Evolutionary conservation across 2,329 filamentous ascomycete species (phyloP).

Genomic region (Boeremia exigua): DNA sequence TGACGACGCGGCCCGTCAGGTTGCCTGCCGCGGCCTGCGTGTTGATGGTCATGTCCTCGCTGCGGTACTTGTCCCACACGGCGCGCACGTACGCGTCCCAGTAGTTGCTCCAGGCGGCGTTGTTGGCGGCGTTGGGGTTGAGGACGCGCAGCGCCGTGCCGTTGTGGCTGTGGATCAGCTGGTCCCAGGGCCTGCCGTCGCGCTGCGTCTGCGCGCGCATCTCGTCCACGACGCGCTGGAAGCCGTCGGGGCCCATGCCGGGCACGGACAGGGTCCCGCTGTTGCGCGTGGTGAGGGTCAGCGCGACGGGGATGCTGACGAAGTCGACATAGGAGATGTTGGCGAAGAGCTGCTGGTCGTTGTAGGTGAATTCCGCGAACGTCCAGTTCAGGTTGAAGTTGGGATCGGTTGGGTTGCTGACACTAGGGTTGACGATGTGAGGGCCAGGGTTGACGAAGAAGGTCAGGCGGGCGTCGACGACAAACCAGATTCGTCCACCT

Average conservation of each 20-base stretch:
- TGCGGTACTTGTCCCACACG: slow-evolving; percentile 58
- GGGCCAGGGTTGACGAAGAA: slow-evolving; percentile 76
- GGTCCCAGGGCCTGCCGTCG: slow-evolving; percentile 67
- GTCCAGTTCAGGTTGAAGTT: slow-evolving; percentile 55
- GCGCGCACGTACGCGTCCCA: slow-evolving; percentile 60
- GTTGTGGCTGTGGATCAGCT: slow-evolving; percentile 58
- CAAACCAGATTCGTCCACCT: slow-evolving; percentile 76
- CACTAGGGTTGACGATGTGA: slow-evolving; percentile 75
- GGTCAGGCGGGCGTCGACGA: slow-evolving; percentile 63
- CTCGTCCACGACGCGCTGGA: slow-evolving; percentile 61
- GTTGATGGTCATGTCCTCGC: slow-evolving; percentile 61
- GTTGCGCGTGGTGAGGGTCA: slow-evolving; percentile 53
- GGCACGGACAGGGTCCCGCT: slow-evolving; percentile 54
- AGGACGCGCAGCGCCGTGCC: slow-evolving; percentile 49
- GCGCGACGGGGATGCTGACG: slow-evolving; percentile 56
- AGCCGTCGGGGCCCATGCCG: slow-evolving; percentile 65
- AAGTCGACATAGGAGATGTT: slow-evolving; percentile 79
- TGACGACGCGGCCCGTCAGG: slow-evolving; percentile 57
- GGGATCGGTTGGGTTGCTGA: slow-evolving; percentile 65
- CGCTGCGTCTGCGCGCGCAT: slow-evolving; percentile 61
- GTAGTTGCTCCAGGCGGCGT: slow-evolving; percentile 57
- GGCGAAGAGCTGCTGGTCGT: slow-evolving; percentile 55
- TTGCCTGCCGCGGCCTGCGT: slow-evolving; percentile 67
- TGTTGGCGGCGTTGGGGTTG: slow-evolving; percentile 55
- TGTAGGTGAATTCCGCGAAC: slow-evolving; percentile 58